Conservation (phyloP, 345 rosid species). For the Moricandia arvensis region DNA sequence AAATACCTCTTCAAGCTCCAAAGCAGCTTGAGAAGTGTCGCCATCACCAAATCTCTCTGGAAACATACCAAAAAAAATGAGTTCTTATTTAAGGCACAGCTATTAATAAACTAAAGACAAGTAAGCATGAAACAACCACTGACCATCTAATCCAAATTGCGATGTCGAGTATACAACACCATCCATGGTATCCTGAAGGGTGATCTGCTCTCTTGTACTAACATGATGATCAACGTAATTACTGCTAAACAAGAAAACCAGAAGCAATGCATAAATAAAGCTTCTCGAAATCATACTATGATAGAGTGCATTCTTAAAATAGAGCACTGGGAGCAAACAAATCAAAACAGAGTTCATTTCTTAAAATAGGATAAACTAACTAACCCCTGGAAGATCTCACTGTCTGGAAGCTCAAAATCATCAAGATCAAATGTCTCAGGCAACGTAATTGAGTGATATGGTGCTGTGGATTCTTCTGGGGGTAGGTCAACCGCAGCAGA, state of each 20-base stretch:
- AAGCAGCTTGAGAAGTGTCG: constrained; percentile 84
- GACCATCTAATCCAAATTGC: constrained; percentile 96
- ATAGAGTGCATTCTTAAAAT: too few species aligned
- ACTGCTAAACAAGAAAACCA: constrained; percentile 48
- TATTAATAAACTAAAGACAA: constrained; percentile 14
- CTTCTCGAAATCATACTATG: not conserved
- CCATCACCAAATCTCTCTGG: constrained; percentile 99
- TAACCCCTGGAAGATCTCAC: constrained; percentile 90
- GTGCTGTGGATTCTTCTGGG: constrained; percentile 98
- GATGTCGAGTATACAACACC: constrained; percentile 90
- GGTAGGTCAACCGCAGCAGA: constrained; percentile 97
- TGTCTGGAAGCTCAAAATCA: constrained; percentile 99
- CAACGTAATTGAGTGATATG: constrained; percentile 95
- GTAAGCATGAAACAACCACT: constrained; percentile 36
- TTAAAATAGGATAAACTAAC: constrained; percentile 33
- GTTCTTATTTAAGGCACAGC: constrained; percentile 1
- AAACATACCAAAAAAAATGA: constrained; percentile 25
- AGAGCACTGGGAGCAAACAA: not conserved
- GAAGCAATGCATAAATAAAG: constrained; percentile 13
- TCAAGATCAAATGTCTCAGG: constrained; percentile 99
- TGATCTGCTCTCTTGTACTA: constrained; percentile 95
- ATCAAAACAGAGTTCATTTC: not conserved
- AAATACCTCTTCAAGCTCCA: constrained; percentile 91
- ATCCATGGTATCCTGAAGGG: constrained; percentile 98
- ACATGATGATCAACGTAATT: constrained; percentile 94